phyloP scores from a whole-genome alignment of 345 rosid species.

The Corchorus olitorius region DNA sequence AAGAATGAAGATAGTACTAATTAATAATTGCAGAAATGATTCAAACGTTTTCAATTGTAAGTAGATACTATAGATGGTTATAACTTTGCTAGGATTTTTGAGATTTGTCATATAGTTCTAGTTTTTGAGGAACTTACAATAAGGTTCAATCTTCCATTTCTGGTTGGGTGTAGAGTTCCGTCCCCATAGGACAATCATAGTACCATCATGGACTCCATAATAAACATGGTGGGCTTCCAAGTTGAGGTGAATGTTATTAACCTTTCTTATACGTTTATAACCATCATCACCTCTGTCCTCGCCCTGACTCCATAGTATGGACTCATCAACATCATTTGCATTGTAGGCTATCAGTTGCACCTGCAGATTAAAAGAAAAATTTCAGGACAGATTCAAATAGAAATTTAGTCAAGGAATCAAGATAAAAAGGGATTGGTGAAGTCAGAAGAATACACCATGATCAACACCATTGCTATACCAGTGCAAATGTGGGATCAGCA shows the following conservation, averaged over 20 bases:
- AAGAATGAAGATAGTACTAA: not conserved
- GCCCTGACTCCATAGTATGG: constrained; percentile 77
- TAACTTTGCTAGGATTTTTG: too few relatives aligned
- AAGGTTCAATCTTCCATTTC: constrained; percentile 73
- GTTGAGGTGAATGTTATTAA: too few relatives aligned
- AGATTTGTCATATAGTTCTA: too few relatives aligned
- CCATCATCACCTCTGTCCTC: constrained; percentile 44
- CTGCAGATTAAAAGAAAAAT: constrained; percentile 42
- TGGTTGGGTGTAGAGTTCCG: constrained; percentile 92
- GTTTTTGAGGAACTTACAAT: constrained; percentile 53
- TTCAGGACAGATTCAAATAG: not conserved
- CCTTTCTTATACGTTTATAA: not conserved
- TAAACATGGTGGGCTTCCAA: too few relatives aligned
- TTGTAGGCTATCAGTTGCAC: constrained; percentile 66
- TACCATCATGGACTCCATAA: constrained; percentile 81
- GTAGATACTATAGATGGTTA: not conserved
- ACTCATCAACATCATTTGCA: constrained; percentile 58
- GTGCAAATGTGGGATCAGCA: not conserved
- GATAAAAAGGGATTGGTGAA: too few relatives aligned
- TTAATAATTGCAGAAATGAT: not conserved
- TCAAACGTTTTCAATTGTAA: not conserved
- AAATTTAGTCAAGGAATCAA: not conserved
- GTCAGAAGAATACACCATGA: too few relatives aligned
- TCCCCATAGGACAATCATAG: constrained; percentile 68
- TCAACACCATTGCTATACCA: too few relatives aligned